A percentile compares a stretch with the other conserved stretches of the same genome.
Evolutionary conservation across 257 asterid genomes (phyloP).

Genomic region (Capsicum chinense): DNA sequence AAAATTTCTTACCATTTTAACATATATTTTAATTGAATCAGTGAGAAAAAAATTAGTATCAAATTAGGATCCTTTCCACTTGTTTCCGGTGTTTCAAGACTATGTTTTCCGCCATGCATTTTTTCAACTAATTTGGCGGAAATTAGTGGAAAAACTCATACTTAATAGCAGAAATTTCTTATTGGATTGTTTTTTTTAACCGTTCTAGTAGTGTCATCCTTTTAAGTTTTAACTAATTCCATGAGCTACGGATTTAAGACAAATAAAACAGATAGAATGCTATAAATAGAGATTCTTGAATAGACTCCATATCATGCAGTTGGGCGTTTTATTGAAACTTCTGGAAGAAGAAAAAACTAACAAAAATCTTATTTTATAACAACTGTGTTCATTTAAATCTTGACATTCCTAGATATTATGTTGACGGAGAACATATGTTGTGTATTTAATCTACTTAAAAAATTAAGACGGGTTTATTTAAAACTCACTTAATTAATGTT

Average conservation of each 20-base stretch:
- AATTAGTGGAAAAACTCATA: too few species aligned
- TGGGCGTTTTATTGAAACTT: not conserved
- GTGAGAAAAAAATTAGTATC: too few species aligned
- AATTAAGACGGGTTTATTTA: not conserved
- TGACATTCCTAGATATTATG: not conserved
- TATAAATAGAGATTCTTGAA: not conserved
- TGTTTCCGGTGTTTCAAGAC: too few species aligned
- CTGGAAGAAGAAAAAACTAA: not conserved
- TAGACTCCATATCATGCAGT: not conserved
- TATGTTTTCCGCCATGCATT: too few species aligned
- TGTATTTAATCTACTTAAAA: not conserved
- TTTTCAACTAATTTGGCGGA: too few species aligned
- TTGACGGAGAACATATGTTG: not conserved
- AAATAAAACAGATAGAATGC: not conserved
- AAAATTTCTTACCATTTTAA: too few species aligned
- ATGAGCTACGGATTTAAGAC: not conserved
- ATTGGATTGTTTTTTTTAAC: too few species aligned
- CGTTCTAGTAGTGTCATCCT: not conserved
- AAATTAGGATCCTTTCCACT: too few species aligned
- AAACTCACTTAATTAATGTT: not conserved
- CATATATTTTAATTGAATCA: too few species aligned
- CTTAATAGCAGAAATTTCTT: too few species aligned
- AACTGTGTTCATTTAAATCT: not conserved
- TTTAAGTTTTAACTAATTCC: not conserved
- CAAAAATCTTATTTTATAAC: not conserved